These are phyloP conservation scores for Fistulifera solaris DNA, from an alignment of 108 stramenopile genomes.

Conservation along the genomic window DNA sequence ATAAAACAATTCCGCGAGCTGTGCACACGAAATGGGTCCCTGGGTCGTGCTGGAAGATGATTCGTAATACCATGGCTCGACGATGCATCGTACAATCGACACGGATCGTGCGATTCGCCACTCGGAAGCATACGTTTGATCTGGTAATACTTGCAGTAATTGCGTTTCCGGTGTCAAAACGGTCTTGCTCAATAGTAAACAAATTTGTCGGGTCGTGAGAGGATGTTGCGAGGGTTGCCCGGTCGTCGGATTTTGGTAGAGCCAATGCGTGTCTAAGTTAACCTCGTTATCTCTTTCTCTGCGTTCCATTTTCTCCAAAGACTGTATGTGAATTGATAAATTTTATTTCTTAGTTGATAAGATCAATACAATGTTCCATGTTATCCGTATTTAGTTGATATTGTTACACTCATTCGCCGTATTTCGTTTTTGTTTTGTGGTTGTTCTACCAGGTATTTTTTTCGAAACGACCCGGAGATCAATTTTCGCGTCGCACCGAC, in stretches of 20 bases:
- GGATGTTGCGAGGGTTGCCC: slow-evolving; percentile 40
- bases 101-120: slow-evolving; percentile 38
- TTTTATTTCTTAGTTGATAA: too few relatives aligned
- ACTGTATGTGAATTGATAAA: too few relatives aligned
- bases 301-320: too few relatives aligned
- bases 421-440: too few relatives aligned
- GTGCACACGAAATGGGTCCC: slow-evolving; percentile 42
- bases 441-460: too few relatives aligned
- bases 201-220: slow-evolving; percentile 46
- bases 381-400: too few relatives aligned
- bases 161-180: slow-evolving; percentile 14
- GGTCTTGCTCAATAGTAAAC: slow-evolving; percentile 38
- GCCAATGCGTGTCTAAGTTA: slow-evolving; percentile 18
- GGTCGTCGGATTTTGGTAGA: slow-evolving; percentile 58
- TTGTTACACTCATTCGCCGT: too few relatives aligned
- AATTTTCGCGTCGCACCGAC: too few relatives aligned
- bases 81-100: slow-evolving; percentile 40
- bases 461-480: too few relatives aligned
- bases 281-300: too few relatives aligned
- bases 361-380: too few relatives aligned
- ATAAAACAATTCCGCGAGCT: slow-evolving; percentile 22
- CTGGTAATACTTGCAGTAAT: background rate
- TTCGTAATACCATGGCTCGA: slow-evolving; percentile 52
- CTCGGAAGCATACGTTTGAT: slow-evolving; percentile 19
- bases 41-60: background rate